Evolutionary conservation across 1,139 yeast genomes (phyloP).

Genomic region (Zhuliangozyma blackwelliae): DNA sequence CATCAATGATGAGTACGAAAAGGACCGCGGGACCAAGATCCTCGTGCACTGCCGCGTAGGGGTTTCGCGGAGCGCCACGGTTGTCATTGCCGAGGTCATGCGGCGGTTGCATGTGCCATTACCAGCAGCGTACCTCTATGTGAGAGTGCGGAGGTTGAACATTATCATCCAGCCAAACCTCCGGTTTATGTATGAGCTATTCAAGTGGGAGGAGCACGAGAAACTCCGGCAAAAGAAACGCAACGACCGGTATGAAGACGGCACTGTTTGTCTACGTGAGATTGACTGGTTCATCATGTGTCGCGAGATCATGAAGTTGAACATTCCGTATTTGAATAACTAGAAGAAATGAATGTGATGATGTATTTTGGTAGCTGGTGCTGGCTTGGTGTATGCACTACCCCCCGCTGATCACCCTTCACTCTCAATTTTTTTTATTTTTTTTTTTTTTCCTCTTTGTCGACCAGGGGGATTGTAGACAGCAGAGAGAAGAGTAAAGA

Average conservation of each 20-base stretch:
- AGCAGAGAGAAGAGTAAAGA: too few relatives aligned
- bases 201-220: conserved; percentile 42
- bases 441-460: conserved; percentile 4
- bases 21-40: conserved; percentile 29
- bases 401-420: too few relatives aligned
- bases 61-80: conserved; percentile 47
- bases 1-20: conserved; percentile 29
- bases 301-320: conserved; percentile 74
- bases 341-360: not conserved
- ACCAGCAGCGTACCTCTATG: conserved; percentile 43
- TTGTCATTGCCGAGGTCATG: conserved; percentile 48
- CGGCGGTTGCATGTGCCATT: conserved; percentile 31
- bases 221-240: conserved; percentile 1
- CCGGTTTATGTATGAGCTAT: conserved; percentile 46
- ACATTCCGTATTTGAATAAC: conserved; percentile 49
- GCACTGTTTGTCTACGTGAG: conserved; percentile 41
- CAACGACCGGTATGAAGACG: conserved; percentile 1
- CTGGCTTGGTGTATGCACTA: not conserved
- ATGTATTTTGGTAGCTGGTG: not conserved
- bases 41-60: conserved; percentile 50
- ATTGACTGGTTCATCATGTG: conserved; percentile 92
- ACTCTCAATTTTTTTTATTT: conserved; percentile 1
- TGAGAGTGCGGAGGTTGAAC: conserved; percentile 42
- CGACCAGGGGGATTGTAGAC: conserved; percentile 1
- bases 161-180: conserved; percentile 48